These are phyloP conservation scores for Lactifluus volemus DNA, from an alignment of 768 basidiomycete genomes.

Conservation along the genomic window DNA sequence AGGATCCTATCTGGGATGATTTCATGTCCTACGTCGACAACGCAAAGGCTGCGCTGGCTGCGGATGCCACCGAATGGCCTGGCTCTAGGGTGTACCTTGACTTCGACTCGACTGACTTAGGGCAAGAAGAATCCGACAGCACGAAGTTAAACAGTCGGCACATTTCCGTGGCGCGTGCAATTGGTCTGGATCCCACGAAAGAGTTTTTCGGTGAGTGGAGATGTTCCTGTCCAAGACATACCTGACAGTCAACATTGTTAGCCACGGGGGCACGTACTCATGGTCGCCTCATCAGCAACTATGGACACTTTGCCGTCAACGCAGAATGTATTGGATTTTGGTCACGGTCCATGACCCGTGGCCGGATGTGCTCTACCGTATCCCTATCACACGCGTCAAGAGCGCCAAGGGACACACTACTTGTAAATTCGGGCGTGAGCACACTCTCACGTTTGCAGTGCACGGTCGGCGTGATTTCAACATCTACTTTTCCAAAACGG, in stretches of 20 bases:
- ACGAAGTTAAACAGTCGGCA: not conserved
- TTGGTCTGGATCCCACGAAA: conserved; percentile 12
- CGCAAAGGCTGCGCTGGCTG: not conserved
- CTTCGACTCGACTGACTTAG: conserved; percentile 8
- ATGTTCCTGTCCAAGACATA: not conserved
- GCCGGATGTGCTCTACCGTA: conserved; percentile 13
- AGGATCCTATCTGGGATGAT: conserved; percentile 3
- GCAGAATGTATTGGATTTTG: conserved; percentile 18
- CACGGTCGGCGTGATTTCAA: conserved; percentile 13
- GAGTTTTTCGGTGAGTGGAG: conserved; percentile 15
- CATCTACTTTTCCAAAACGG: not conserved
- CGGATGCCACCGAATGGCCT: conserved; percentile 10
- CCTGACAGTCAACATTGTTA: not conserved
- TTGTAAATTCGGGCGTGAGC: conserved; percentile 3
- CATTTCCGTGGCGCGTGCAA: not conserved
- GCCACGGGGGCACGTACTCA: conserved; percentile 10
- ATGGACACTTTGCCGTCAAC: conserved; percentile 13
- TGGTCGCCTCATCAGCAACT: conserved; percentile 4
- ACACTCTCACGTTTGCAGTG: conserved; percentile 3
- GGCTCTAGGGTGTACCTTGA: conserved; percentile 15
- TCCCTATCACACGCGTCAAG: conserved; percentile 14
- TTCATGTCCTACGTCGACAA: conserved; percentile 4
- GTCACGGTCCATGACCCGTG: conserved; percentile 13
- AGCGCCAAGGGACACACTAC: not conserved
- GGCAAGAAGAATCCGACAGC: not conserved